Evolutionary conservation across 2,329 filamentous ascomycete species (phyloP).

Genomic region (Penicillium paneum): DNA sequence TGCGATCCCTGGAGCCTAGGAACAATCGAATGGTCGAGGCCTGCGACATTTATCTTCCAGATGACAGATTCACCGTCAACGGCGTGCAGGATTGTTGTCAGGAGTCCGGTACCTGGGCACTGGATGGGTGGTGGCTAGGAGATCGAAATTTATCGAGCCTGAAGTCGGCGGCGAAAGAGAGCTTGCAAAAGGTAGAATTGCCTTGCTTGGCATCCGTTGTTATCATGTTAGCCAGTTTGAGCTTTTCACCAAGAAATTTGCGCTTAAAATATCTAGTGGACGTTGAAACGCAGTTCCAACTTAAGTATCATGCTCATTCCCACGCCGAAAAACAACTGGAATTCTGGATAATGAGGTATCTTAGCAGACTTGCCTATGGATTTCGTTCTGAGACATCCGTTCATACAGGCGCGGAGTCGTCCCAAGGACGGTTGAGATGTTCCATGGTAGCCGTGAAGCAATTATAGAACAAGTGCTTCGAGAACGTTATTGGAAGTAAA

Average conservation of each 20-base stretch:
- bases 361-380: not conserved
- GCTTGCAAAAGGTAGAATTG: not conserved
- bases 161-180: not conserved
- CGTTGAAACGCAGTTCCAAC: too few species aligned
- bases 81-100: not conserved
- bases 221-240: not conserved
- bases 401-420: not conserved
- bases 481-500: not conserved
- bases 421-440: not conserved
- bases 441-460: not conserved
- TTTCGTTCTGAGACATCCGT: not conserved
- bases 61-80: not conserved
- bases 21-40: slow-evolving; percentile 3
- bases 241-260: not conserved
- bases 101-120: not conserved
- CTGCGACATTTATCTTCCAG: not conserved
- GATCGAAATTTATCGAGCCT: not conserved
- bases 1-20: not conserved
- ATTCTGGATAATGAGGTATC: not conserved
- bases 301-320: too few species aligned
- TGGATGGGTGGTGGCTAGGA: not conserved
- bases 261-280: not conserved
- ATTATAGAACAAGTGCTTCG: not conserved
- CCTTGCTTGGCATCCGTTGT: not conserved
- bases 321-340: not conserved